Evolutionary conservation across 768 basidiomycete genomes (phyloP).

Genomic region (Pleurotus salmoneostramineus): DNA sequence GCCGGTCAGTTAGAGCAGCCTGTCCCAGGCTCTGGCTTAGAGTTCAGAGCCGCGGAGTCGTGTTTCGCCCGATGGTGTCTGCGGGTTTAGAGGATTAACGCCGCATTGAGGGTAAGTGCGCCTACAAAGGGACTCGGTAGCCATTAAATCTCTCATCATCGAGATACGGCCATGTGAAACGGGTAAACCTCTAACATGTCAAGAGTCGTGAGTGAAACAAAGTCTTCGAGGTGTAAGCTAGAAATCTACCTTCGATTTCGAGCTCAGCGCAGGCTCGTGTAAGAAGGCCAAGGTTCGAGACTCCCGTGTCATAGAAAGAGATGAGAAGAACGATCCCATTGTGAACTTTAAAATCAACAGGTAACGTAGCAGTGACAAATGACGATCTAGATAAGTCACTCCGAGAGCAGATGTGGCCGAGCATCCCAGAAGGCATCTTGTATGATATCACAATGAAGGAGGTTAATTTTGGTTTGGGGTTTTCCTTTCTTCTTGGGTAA

Average conservation of each 20-base stretch:
- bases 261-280: no score
- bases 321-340: neutral
- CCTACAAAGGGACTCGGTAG: neutral
- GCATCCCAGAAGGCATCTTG: slow-evolving; percentile 75
- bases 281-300: no score
- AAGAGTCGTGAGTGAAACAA: no score
- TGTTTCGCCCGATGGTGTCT: neutral
- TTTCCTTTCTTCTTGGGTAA: slow-evolving; percentile 17
- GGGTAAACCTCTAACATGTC: no score
- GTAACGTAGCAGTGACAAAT: neutral
- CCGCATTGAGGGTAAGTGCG: neutral
- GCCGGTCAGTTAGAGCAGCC: neutral
- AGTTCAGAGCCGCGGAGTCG: neutral
- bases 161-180: no score
- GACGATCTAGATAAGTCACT: slow-evolving; percentile 18
- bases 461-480: slow-evolving; percentile 38
- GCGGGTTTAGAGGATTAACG: slow-evolving; percentile 6
- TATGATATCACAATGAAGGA: slow-evolving; percentile 84
- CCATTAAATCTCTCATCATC: no score
- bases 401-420: slow-evolving; percentile 48
- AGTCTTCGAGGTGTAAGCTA: no score
- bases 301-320: no score
- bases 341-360: neutral
- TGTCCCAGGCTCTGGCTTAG: neutral
- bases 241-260: no score